These are phyloP conservation scores for Tricholoma flavovirens DNA, from an alignment of 768 basidiomycete species.

Conservation along the genomic window DNA sequence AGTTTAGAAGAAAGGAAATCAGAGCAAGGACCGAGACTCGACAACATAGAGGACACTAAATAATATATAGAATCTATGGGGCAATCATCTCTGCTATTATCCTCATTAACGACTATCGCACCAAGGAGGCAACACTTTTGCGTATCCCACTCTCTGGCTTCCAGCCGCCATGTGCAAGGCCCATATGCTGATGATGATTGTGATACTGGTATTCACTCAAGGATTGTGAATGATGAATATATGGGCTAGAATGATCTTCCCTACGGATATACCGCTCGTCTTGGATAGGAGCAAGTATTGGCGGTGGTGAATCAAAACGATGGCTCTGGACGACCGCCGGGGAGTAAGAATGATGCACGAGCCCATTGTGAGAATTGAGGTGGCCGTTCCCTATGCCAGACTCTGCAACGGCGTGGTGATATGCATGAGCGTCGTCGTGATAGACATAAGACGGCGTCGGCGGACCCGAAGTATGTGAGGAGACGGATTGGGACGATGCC, in stretches of 20 bases:
- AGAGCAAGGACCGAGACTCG: neutral
- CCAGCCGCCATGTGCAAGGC: constrained; percentile 39
- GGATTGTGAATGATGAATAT: constrained; percentile 38
- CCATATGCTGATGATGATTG: constrained; percentile 23
- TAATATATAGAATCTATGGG: neutral
- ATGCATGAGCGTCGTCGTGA: constrained; percentile 37
- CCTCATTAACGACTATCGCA: constrained; percentile 21
- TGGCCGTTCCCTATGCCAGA: constrained; percentile 26
- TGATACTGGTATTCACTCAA: constrained; percentile 38
- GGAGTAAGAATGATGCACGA: constrained; percentile 18
- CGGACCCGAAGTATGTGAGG: constrained; percentile 38
- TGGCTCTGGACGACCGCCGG: constrained; percentile 15
- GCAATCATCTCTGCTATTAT: neutral
- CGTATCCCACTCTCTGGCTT: constrained; percentile 40
- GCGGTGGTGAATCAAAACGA: constrained; percentile 50
- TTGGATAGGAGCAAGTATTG: constrained; percentile 53
- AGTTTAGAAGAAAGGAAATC: neutral
- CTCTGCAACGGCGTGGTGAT: constrained; percentile 30
- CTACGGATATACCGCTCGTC: constrained; percentile 29
- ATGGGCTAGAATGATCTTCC: constrained; percentile 28
- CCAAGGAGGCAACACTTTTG: constrained; percentile 34
- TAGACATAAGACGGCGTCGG: constrained; percentile 44
- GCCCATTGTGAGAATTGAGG: constrained; percentile 22
- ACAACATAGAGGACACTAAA: neutral
- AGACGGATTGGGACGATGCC: constrained; percentile 44